phyloP scores from a whole-genome alignment of 1,284 basidiomycete species.

The Rhodotorula sp. region DNA sequence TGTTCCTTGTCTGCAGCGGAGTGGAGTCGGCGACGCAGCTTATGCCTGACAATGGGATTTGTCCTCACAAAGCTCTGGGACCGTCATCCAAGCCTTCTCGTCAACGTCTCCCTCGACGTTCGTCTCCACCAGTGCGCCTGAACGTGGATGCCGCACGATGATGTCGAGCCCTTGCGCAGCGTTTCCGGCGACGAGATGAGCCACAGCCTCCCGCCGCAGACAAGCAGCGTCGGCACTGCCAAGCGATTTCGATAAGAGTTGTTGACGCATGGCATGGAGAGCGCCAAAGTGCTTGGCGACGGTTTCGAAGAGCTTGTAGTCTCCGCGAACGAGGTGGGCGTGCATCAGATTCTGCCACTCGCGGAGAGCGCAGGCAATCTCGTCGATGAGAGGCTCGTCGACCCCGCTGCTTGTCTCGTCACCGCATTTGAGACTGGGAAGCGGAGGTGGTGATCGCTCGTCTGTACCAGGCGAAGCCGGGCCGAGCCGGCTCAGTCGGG shows the following conservation, averaged over 20 bases:
- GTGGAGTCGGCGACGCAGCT: too few relatives aligned
- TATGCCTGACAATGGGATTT: not conserved
- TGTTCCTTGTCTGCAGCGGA: slow-evolving; percentile 42
- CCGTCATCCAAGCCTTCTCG: slow-evolving; percentile 47
- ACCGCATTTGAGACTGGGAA: slow-evolving; percentile 86
- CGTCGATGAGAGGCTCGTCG: slow-evolving; percentile 87
- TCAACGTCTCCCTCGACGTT: slow-evolving; percentile 54
- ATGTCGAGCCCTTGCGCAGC: slow-evolving; percentile 88
- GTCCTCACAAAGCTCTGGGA: slow-evolving; percentile 72
- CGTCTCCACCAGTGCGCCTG: slow-evolving; percentile 74
- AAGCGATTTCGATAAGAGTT: slow-evolving; percentile 82
- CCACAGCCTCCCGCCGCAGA: slow-evolving; percentile 81
- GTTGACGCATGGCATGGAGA: slow-evolving; percentile 81
- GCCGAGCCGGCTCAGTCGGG: slow-evolving; percentile 26
- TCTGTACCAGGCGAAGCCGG: slow-evolving; percentile 48
- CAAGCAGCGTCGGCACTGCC: slow-evolving; percentile 81
- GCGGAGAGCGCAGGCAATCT: slow-evolving; percentile 90
- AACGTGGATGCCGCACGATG: slow-evolving; percentile 88
- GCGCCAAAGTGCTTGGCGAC: slow-evolving; percentile 89
- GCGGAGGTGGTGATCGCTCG: slow-evolving; percentile 71
- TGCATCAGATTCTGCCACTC: slow-evolving; percentile 95
- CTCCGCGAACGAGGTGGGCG: slow-evolving; percentile 78
- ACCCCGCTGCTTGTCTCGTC: slow-evolving; percentile 82
- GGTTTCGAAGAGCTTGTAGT: slow-evolving; percentile 83
- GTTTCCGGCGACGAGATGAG: slow-evolving; percentile 82